phyloP scores from a whole-genome alignment of 1,139 yeast species.

The Taphrina flavorubra region DNA sequence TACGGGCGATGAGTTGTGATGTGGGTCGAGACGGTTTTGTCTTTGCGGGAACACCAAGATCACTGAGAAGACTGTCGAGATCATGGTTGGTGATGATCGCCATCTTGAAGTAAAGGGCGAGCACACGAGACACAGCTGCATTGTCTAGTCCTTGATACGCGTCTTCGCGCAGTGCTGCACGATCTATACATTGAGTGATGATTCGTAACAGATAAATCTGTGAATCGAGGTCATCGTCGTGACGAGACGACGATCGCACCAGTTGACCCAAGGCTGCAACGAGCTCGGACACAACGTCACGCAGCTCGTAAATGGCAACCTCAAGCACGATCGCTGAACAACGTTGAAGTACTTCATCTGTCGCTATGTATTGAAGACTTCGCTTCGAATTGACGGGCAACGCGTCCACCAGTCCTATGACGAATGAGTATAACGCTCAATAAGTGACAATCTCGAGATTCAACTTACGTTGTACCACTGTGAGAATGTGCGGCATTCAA shows the following conservation, averaged over 20 bases:
- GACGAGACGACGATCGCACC: background rate
- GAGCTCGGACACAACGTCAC: constrained; percentile 20
- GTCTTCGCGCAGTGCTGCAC: background rate
- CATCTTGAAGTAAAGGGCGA: constrained; percentile 8
- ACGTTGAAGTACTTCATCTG: constrained; percentile 6
- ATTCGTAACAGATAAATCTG: constrained; percentile 9
- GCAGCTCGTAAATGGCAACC: constrained; percentile 6
- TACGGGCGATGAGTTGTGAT: constrained; percentile 1
- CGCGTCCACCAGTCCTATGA: constrained; percentile 19
- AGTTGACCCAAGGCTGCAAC: constrained; percentile 9
- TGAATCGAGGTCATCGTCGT: constrained; percentile 8
- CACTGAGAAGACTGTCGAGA: background rate
- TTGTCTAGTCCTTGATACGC: background rate
- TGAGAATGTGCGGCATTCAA: constrained; percentile 5
- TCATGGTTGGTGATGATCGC: constrained; percentile 5
- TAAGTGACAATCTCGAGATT: no score
- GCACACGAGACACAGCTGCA: constrained; percentile 4
- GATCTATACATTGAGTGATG: constrained; percentile 2
- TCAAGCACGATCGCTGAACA: constrained; percentile 8
- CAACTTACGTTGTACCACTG: constrained; percentile 6
- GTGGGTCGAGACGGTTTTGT: background rate
- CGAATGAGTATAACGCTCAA: background rate
- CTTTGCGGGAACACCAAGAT: background rate
- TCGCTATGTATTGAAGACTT: constrained; percentile 1
- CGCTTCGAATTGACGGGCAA: constrained; percentile 23